Evolutionary conservation across 2,329 filamentous ascomycete genomes (phyloP).

Genomic region (Penicillium sp.): DNA sequence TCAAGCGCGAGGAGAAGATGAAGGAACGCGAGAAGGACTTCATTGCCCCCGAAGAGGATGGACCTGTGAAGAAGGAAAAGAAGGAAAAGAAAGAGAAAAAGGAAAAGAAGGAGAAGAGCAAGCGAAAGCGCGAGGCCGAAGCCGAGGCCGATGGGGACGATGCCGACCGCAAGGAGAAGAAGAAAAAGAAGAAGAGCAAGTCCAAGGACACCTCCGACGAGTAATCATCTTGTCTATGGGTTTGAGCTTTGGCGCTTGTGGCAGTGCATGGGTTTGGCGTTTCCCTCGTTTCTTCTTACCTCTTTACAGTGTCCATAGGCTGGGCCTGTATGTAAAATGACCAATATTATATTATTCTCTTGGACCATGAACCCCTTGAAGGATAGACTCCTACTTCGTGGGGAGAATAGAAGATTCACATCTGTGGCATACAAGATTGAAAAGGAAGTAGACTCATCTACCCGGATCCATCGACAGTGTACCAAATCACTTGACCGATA

Average conservation of each 20-base stretch:
- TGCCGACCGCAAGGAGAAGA: constrained; percentile 61
- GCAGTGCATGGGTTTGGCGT: constrained; percentile 41
- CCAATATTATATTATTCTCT: constrained; percentile 16
- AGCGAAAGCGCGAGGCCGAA: constrained; percentile 39
- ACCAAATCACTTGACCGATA: no score
- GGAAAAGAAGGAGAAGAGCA: constrained; percentile 53
- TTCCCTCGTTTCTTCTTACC: constrained; percentile 19
- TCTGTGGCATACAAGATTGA: background rate
- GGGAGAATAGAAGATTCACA: background rate
- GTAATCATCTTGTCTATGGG: constrained; percentile 19
- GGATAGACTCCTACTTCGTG: background rate
- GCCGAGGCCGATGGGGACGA: constrained; percentile 32
- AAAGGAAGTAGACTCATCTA: no score
- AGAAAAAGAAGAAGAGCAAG: constrained; percentile 49
- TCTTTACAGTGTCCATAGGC: constrained; percentile 12
- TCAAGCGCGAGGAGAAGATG: constrained; percentile 84
- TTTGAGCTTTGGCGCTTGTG: constrained; percentile 33
- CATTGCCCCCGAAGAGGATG: constrained; percentile 76
- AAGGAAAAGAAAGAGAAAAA: constrained; percentile 59
- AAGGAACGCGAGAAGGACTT: constrained; percentile 83
- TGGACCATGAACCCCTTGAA: background rate
- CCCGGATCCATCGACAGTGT: no score
- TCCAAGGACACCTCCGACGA: constrained; percentile 32
- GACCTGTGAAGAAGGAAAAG: constrained; percentile 55
- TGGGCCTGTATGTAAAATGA: constrained; percentile 18